Evolutionary conservation across 495 filamentous ascomycete genomes (phyloP).

Genomic region (Annulohypoxylon moriforme): DNA sequence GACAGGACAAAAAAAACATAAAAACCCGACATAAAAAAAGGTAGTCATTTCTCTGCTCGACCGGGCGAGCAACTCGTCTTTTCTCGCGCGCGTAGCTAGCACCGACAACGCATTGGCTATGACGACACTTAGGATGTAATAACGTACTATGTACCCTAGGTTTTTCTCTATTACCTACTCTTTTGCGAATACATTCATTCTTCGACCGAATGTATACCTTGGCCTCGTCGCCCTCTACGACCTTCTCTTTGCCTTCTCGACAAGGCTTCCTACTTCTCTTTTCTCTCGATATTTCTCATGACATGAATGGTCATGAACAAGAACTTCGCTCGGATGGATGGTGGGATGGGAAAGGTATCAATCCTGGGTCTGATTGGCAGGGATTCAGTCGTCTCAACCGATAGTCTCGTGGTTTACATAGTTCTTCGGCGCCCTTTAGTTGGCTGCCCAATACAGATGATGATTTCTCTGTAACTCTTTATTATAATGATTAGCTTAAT

Average conservation of each 20-base stretch:
- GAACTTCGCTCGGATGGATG: constrained; percentile 2
- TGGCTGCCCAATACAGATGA: neutral
- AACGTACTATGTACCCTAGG: neutral
- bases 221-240: neutral
- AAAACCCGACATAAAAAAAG: constrained; percentile 26
- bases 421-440: neutral
- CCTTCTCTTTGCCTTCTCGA: neutral
- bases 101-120: constrained; percentile 21
- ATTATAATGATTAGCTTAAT: neutral
- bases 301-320: neutral
- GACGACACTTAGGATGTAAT: neutral
- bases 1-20: neutral
- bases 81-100: constrained; percentile 22
- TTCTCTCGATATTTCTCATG: neutral
- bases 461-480: neutral
- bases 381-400: neutral
- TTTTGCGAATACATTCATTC: neutral
- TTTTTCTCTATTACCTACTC: neutral
- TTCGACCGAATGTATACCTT: neutral
- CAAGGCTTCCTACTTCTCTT: too few species aligned
- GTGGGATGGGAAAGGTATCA: neutral
- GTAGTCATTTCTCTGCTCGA: neutral
- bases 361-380: constrained; percentile 7
- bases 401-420: neutral
- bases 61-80: constrained; percentile 22